These are phyloP conservation scores for Coniochaeta sp. DNA, from an alignment of 2,329 filamentous ascomycete species.

Conservation along the genomic window DNA sequence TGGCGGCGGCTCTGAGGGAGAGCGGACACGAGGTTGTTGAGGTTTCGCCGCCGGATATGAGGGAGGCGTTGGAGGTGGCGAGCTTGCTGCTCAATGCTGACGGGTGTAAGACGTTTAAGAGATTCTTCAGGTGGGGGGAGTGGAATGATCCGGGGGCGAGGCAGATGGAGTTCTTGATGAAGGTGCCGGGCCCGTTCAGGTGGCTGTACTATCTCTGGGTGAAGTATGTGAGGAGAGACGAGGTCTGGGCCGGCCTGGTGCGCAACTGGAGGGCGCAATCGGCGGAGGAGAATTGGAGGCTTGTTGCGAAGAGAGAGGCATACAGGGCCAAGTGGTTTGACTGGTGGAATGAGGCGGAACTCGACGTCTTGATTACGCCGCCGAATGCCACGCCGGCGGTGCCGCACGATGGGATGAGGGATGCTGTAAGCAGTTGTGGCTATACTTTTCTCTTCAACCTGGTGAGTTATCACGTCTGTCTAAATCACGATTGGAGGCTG, in stretches of 20 bases:
- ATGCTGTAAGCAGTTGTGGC: conserved; percentile 78
- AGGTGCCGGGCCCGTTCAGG: conserved; percentile 64
- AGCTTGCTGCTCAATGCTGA: conserved; percentile 79
- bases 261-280: conserved; percentile 66
- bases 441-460: conserved; percentile 94
- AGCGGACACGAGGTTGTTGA: conserved; percentile 70
- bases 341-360: conserved; percentile 68
- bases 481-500: neutral
- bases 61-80: conserved; percentile 68
- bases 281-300: conserved; percentile 73
- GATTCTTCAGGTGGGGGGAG: conserved; percentile 69
- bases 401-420: conserved; percentile 78
- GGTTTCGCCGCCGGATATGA: conserved; percentile 58
- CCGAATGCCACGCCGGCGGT: conserved; percentile 86
- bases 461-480: conserved; percentile 35
- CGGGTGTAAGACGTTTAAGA: conserved; percentile 71
- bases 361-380: conserved; percentile 77
- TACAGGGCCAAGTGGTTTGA: conserved; percentile 74
- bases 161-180: conserved; percentile 68
- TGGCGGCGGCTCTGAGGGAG: conserved; percentile 58
- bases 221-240: conserved; percentile 71
- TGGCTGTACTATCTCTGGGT: conserved; percentile 87
- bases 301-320: conserved; percentile 67
- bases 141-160: conserved; percentile 70
- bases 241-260: conserved; percentile 71